Evolutionary conservation across 116 monocot species (phyloP).

Genomic region (Trichopus zeylanicus): DNA sequence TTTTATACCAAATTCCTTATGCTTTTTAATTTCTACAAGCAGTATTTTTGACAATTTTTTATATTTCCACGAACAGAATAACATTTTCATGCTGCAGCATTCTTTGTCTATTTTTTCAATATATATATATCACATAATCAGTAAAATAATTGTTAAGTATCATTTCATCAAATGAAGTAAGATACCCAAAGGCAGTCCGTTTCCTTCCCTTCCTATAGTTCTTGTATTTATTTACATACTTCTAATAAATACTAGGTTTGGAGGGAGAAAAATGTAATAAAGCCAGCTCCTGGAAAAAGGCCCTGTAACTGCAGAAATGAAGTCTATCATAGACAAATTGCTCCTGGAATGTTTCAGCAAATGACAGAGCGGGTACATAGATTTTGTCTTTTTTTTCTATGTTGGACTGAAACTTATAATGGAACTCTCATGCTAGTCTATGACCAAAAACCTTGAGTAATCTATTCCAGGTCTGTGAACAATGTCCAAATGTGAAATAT

Average conservation of each 20-base stretch:
- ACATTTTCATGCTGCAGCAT: no score
- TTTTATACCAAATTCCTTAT: neutral
- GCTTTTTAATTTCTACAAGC: neutral
- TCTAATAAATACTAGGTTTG: constrained; percentile 94
- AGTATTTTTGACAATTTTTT: no score
- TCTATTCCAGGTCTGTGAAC: constrained; percentile 80
- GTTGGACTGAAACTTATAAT: no score
- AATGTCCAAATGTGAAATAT: constrained; percentile 94
- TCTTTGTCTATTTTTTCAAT: no score
- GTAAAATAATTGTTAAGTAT: no score
- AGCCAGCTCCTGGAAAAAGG: constrained; percentile 96
- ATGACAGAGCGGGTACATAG: constrained; percentile 85
- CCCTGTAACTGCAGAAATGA: constrained; percentile 97
- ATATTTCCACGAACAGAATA: no score
- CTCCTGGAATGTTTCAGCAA: constrained; percentile 99
- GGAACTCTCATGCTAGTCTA: no score
- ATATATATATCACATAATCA: no score
- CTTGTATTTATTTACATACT: no score
- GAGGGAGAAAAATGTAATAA: constrained; percentile 99
- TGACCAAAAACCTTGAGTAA: neutral
- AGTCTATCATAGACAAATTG: constrained; percentile 97
- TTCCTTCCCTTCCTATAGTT: no score
- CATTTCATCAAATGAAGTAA: no score
- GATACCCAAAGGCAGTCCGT: no score
- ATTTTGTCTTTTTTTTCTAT: neutral